These are phyloP conservation scores for Penicillium cosmopolitanum DNA, from an alignment of 495 filamentous ascomycete genomes.

Conservation along the genomic window DNA sequence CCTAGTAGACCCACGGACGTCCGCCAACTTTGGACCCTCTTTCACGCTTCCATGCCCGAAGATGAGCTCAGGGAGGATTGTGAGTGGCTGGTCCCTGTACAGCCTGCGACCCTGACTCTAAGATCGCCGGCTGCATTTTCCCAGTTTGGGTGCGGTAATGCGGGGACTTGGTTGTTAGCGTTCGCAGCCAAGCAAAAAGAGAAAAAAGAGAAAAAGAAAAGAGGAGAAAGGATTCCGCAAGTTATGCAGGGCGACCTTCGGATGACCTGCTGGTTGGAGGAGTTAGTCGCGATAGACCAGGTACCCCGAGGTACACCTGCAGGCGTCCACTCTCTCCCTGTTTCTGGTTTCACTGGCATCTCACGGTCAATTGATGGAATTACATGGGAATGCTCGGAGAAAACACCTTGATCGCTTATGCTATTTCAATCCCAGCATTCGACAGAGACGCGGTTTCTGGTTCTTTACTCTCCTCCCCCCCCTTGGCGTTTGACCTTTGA, in stretches of 20 bases:
- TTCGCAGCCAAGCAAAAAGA: constrained; percentile 10
- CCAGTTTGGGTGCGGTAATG: constrained; percentile 14
- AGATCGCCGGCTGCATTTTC: constrained; percentile 24
- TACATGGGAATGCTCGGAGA: constrained; percentile 17
- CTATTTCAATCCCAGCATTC: not conserved
- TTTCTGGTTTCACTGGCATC: constrained; percentile 21
- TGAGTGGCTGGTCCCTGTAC: constrained; percentile 25
- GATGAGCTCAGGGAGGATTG: not conserved
- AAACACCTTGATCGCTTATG: not conserved
- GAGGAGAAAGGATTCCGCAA: constrained; percentile 23
- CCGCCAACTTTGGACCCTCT: not conserved
- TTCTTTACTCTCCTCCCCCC: not conserved
- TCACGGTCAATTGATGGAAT: constrained; percentile 4
- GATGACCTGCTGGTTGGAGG: constrained; percentile 6
- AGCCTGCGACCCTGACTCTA: constrained; percentile 22
- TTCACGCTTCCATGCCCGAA: not conserved
- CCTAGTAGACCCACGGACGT: constrained; percentile 2
- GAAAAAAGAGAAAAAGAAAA: constrained; percentile 5
- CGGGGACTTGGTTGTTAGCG: constrained; percentile 23
- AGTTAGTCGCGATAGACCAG: constrained; percentile 3
- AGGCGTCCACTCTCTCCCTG: not conserved
- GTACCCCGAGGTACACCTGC: constrained; percentile 12
- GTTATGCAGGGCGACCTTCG: constrained; percentile 8
- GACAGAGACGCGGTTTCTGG: not conserved
- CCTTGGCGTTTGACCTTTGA: not conserved